Percentiles rank a stretch among this genome's conserved stretches.
Conservation (phyloP, 2,329 filamentous ascomycete species). For the Claviceps lovelessii region DNA sequence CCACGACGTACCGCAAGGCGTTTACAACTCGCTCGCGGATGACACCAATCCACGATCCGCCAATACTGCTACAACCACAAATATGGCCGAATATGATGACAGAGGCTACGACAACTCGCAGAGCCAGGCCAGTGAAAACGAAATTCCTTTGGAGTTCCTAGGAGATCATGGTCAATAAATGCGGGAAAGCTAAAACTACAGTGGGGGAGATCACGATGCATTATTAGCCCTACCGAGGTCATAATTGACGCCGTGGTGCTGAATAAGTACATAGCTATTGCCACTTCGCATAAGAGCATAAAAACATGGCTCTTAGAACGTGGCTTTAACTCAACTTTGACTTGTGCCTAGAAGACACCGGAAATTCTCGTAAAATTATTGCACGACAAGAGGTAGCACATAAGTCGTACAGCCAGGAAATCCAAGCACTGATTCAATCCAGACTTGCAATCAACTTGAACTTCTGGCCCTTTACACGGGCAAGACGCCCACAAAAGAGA, state of each 20-base stretch:
- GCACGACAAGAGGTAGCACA: background rate
- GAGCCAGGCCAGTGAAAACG: slow-evolving; percentile 29
- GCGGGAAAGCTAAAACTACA: background rate
- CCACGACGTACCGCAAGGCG: slow-evolving; percentile 6
- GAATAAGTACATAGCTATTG: background rate
- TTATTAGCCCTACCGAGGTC: background rate
- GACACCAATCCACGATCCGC: slow-evolving; percentile 8
- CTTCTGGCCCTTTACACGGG: background rate
- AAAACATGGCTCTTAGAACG: background rate
- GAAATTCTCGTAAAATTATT: background rate
- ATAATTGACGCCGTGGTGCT: background rate
- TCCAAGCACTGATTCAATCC: background rate
- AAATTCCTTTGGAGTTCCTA: slow-evolving; percentile 38
- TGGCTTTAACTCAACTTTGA: background rate
- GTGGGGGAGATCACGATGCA: background rate
- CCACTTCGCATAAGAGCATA: background rate
- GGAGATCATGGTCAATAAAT: slow-evolving; percentile 23
- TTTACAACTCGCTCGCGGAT: slow-evolving; percentile 20
- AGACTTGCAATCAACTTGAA: background rate
- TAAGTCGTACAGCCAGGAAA: background rate
- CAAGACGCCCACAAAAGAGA: background rate
- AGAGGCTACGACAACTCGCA: slow-evolving; percentile 7
- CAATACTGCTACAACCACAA: too few species aligned
- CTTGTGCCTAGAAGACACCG: background rate
- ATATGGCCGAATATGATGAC: background rate